Evolutionary conservation across 2,329 filamentous ascomycete species (phyloP).

Genomic region (Fusarium citri): DNA sequence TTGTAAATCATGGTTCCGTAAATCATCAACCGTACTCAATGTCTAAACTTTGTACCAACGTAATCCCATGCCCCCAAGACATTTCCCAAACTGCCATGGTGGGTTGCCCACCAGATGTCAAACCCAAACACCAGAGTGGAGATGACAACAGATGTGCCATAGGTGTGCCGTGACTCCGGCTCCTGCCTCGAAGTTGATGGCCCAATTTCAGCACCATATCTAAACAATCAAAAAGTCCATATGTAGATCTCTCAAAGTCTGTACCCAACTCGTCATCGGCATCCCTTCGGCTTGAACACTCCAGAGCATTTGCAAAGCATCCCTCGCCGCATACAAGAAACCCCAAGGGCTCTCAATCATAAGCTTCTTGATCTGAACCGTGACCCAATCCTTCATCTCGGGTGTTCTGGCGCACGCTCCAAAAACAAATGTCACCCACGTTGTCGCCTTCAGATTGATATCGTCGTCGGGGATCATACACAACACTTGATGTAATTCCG

Average conservation of each 20-base stretch:
- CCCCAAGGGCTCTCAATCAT: slow-evolving; percentile 60
- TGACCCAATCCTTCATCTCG: slow-evolving; percentile 60
- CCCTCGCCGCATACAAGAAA: slow-evolving; percentile 60
- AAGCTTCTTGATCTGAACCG: slow-evolving; percentile 57
- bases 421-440: slow-evolving; percentile 68
- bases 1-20: slow-evolving; percentile 6
- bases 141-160: not conserved
- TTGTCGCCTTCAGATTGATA: slow-evolving; percentile 66
- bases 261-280: slow-evolving; percentile 55
- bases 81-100: not conserved
- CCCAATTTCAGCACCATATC: slow-evolving; percentile 35
- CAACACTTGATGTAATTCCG: slow-evolving; percentile 61
- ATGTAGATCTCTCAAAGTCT: slow-evolving; percentile 55
- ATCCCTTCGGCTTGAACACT: slow-evolving; percentile 50
- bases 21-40: not conserved
- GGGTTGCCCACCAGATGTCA: not conserved
- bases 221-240: slow-evolving; percentile 57
- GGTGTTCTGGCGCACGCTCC: slow-evolving; percentile 62
- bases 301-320: slow-evolving; percentile 60
- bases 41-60: not conserved
- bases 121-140: not conserved
- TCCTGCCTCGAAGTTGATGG: too few relatives aligned
- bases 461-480: slow-evolving; percentile 61
- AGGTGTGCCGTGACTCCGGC: not conserved
- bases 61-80: not conserved